A percentile compares a stretch with the other conserved stretches of the same genome.
Evolutionary conservation across 1,139 yeast genomes (phyloP).

Genomic region (Lodderomyces theae): DNA sequence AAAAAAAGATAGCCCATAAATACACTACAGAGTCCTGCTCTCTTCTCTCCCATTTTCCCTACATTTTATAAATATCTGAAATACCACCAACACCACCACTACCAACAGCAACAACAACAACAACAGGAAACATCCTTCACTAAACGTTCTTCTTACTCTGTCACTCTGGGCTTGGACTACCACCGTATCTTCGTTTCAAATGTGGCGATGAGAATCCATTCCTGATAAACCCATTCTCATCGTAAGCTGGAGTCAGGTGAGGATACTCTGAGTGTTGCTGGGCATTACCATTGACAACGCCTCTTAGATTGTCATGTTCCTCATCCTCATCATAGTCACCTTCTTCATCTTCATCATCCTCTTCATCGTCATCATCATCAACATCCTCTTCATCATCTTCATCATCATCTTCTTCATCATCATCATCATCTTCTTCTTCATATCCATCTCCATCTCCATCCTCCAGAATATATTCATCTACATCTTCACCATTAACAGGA

Average conservation of each 20-base stretch:
- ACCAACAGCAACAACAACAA: no score
- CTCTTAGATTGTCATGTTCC: neutral
- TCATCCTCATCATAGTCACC: neutral
- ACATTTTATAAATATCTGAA: no score
- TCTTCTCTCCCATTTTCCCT: neutral
- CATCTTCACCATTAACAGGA: slow-evolving; percentile 14
- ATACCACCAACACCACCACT: no score
- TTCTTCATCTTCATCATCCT: slow-evolving; percentile 3
- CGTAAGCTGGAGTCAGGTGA: slow-evolving; percentile 16
- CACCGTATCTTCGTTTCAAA: slow-evolving; percentile 28
- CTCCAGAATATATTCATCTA: slow-evolving; percentile 12
- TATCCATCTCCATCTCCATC: slow-evolving; percentile 8
- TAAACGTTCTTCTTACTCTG: no score
- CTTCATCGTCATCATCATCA: slow-evolving; percentile 4
- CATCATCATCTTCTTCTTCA: slow-evolving; percentile 12
- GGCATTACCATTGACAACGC: no score
- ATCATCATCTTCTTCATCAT: slow-evolving; percentile 12
- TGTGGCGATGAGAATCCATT: slow-evolving; percentile 39
- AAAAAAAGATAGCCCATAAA: no score
- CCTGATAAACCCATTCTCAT: slow-evolving; percentile 26
- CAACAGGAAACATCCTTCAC: no score
- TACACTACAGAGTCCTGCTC: neutral
- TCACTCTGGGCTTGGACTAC: no score
- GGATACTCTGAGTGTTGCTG: no score
- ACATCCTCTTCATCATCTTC: slow-evolving; percentile 3